phyloP scores from a whole-genome alignment of 1,139 yeast species.

The Nakaseomyces delphensis region DNA sequence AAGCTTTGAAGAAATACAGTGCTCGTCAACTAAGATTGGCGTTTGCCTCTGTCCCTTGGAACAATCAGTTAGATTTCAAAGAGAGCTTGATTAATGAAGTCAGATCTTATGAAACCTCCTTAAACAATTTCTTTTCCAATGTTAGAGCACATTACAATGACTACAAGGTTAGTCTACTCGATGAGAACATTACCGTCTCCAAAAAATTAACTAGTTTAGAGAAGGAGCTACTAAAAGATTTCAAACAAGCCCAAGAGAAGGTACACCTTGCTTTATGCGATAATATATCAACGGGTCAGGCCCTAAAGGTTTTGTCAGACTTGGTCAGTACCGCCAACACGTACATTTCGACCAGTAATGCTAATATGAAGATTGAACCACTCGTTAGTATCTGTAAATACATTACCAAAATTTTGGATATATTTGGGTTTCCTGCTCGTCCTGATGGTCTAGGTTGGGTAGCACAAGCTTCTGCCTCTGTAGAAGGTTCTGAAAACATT shows the following conservation, averaged over 20 bases:
- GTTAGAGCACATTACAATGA: slow-evolving; percentile 69
- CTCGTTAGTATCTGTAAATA: slow-evolving; percentile 55
- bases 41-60: slow-evolving; percentile 89
- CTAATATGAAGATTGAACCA: slow-evolving; percentile 55
- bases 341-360: slow-evolving; percentile 50
- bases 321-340: slow-evolving; percentile 63
- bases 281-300: slow-evolving; percentile 72
- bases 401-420: slow-evolving; percentile 58
- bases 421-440: slow-evolving; percentile 70
- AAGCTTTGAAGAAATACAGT: slow-evolving; percentile 64
- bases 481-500: slow-evolving; percentile 9
- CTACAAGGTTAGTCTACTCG: slow-evolving; percentile 26
- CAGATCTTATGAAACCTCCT: slow-evolving; percentile 59
- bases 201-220: slow-evolving; percentile 50
- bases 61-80: slow-evolving; percentile 84
- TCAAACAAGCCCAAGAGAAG: slow-evolving; percentile 47
- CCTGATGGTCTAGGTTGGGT: slow-evolving; percentile 74
- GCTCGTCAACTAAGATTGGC: slow-evolving; percentile 82
- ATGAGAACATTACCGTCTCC: slow-evolving; percentile 44
- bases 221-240: slow-evolving; percentile 44
- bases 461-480: slow-evolving; percentile 30
- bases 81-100: slow-evolving; percentile 71
- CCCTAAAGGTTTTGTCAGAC: slow-evolving; percentile 54
- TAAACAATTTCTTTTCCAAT: slow-evolving; percentile 75
- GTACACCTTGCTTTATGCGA: slow-evolving; percentile 81